These are phyloP conservation scores for Noccaea bulbosa DNA, from an alignment of 345 rosid genomes.

Conservation along the genomic window DNA sequence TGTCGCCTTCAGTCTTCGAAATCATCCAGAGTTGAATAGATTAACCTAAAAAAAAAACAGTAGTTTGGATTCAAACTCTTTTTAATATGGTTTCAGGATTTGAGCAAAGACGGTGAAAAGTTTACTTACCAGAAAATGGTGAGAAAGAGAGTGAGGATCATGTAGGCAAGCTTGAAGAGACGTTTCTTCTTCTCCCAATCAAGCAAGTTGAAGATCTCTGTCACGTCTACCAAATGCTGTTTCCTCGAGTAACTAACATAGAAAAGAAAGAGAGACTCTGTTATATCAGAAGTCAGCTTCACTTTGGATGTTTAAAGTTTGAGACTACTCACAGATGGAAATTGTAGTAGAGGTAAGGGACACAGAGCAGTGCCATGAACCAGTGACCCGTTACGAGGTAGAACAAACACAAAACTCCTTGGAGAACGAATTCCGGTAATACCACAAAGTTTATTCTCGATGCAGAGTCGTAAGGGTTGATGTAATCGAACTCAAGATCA, in stretches of 20 bases:
- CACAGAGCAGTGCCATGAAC: slow-evolving; percentile 62
- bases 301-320: no score
- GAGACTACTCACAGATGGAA: slow-evolving; percentile 63
- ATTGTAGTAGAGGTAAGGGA: slow-evolving; percentile 69
- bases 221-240: slow-evolving; percentile 84
- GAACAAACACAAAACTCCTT: slow-evolving; percentile 57
- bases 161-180: slow-evolving; percentile 79
- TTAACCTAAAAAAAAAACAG: slow-evolving; percentile 55
- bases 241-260: slow-evolving; percentile 57
- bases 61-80: slow-evolving; percentile 1
- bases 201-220: slow-evolving; percentile 92
- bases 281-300: no score
- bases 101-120: not conserved
- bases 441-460: slow-evolving; percentile 68
- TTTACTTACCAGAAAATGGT: slow-evolving; percentile 72
- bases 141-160: slow-evolving; percentile 67
- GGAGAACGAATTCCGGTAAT: slow-evolving; percentile 60
- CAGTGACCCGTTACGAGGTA: slow-evolving; percentile 70
- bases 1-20: slow-evolving; percentile 28
- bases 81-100: not conserved
- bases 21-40: slow-evolving; percentile 54
- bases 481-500: slow-evolving; percentile 77
- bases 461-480: slow-evolving; percentile 77
- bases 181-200: slow-evolving; percentile 89
- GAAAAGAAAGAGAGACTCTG: no score